Evolutionary conservation across 345 rosid genomes (phyloP).

Genomic region (Populus ilicifolia): DNA sequence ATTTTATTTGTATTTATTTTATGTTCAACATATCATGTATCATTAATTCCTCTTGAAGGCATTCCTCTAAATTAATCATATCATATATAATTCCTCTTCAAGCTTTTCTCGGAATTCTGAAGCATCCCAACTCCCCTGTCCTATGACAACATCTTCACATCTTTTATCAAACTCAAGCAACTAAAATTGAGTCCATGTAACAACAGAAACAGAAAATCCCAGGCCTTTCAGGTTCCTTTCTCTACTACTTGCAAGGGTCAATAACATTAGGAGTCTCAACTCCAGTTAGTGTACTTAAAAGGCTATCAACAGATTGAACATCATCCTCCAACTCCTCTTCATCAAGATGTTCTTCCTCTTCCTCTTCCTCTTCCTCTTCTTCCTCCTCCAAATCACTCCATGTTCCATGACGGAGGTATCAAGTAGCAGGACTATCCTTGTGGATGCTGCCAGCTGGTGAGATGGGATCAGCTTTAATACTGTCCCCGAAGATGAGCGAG

Average conservation of each 20-base stretch:
- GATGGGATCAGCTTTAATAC: conserved; percentile 86
- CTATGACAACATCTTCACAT: conserved; percentile 53
- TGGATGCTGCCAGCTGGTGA: conserved; percentile 94
- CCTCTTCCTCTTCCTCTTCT: no score
- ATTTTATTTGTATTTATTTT: no score
- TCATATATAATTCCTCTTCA: no score
- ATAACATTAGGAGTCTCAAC: conserved; percentile 99
- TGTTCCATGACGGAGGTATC: conserved; percentile 49
- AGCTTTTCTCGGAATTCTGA: conserved; percentile 57
- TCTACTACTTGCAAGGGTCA: conserved; percentile 94
- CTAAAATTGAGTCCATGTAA: conserved; percentile 37
- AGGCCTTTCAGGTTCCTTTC: conserved; percentile 93
- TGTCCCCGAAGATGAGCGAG: conserved; percentile 78
- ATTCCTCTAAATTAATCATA: no score
- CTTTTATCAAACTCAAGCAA: conserved; percentile 61
- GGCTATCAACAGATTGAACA: conserved; percentile 84
- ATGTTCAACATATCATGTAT: no score
- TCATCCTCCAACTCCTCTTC: conserved; percentile 93
- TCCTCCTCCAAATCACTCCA: conserved; percentile 33
- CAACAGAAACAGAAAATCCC: conserved; percentile 68
- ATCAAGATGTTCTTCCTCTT: conserved; percentile 35
- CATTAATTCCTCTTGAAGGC: no score
- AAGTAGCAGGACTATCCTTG: conserved; percentile 87
- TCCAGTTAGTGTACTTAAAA: conserved; percentile 97
- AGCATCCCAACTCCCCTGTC: conserved; percentile 65